A percentile compares a stretch with the other conserved stretches of the same genome.
phyloP scores from a whole-genome alignment of 768 basidiomycete genomes.

The Tephrocybe sp. region DNA sequence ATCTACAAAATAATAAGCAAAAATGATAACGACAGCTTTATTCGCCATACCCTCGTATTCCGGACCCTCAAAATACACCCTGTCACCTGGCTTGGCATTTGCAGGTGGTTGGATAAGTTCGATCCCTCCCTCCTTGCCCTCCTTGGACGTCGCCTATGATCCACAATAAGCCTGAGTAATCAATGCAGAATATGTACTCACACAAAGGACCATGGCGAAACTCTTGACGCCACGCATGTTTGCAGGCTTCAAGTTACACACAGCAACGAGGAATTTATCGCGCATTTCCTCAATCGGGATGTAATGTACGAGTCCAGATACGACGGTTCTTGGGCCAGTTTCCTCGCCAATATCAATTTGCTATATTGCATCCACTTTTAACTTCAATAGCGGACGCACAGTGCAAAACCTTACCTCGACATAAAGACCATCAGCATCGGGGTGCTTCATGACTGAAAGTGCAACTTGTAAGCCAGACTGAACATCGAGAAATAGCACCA shows the following conservation, averaged over 20 bases:
- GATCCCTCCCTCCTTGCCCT: slow-evolving; percentile 86
- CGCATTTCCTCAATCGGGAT: slow-evolving; percentile 94
- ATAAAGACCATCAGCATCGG: slow-evolving; percentile 97
- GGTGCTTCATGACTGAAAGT: slow-evolving; percentile 85
- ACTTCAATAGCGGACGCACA: not conserved
- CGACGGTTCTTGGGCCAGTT: slow-evolving; percentile 91
- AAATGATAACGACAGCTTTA: not conserved
- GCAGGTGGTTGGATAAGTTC: slow-evolving; percentile 90
- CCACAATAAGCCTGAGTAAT: not conserved
- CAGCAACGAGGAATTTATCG: slow-evolving; percentile 78
- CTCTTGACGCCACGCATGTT: slow-evolving; percentile 98
- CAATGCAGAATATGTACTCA: slow-evolving; percentile 32
- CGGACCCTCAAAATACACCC: slow-evolving; percentile 92
- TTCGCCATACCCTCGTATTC: slow-evolving; percentile 78
- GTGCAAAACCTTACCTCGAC: slow-evolving; percentile 62
- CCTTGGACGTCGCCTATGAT: slow-evolving; percentile 79
- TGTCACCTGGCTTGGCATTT: slow-evolving; percentile 86
- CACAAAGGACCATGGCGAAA: slow-evolving; percentile 96
- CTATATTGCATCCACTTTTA: slow-evolving; percentile 37
- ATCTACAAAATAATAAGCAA: slow-evolving; percentile 33
- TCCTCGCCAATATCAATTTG: slow-evolving; percentile 97
- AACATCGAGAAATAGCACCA: not conserved
- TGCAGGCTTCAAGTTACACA: slow-evolving; percentile 94
- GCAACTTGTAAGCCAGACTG: not conserved
- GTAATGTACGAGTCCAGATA: slow-evolving; percentile 95